phyloP scores from a whole-genome alignment of 306 rosid genomes.

The Delonix regia region DNA sequence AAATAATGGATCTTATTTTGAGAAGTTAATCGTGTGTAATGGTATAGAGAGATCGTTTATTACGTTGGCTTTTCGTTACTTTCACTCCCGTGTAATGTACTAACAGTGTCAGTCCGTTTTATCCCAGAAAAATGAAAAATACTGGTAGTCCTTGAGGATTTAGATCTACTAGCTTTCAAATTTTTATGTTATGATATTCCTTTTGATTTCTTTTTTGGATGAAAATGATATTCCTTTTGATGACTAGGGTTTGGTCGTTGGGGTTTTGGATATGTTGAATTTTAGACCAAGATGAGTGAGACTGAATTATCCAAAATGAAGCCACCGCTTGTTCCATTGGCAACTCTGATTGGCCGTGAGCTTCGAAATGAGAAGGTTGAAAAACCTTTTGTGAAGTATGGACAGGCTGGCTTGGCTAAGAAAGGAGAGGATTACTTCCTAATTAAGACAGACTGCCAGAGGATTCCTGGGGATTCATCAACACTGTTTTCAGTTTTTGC shows the following conservation, averaged over 20 bases:
- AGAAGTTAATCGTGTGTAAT: neutral
- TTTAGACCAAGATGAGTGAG: conserved; percentile 71
- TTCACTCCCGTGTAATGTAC: neutral
- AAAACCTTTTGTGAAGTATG: conserved; percentile 83
- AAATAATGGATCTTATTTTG: conserved; percentile 30
- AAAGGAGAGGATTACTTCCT: conserved; percentile 98
- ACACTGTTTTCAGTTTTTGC: conserved; percentile 89
- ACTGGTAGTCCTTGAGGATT: conserved; percentile 5
- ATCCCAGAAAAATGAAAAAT: neutral
- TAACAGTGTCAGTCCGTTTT: neutral
- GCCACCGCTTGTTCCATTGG: conserved; percentile 79
- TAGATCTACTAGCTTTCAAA: conserved; percentile 34
- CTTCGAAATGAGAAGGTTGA: conserved; percentile 76
- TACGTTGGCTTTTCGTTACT: conserved; percentile 2
- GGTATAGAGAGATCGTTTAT: neutral
- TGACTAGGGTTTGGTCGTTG: neutral
- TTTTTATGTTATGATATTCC: neutral
- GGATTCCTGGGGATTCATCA: conserved; percentile 74
- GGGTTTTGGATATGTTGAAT: conserved; percentile 34
- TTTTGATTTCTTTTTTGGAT: conserved; percentile 7
- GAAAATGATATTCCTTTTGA: conserved; percentile 21
- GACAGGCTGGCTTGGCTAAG: conserved; percentile 98
- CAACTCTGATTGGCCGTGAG: conserved; percentile 93
- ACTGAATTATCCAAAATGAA: conserved; percentile 62
- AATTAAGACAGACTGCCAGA: conserved; percentile 76